These are phyloP conservation scores for Penicillium aurantiogriseum DNA, from an alignment of 2,329 filamentous ascomycete genomes.

Conservation along the genomic window DNA sequence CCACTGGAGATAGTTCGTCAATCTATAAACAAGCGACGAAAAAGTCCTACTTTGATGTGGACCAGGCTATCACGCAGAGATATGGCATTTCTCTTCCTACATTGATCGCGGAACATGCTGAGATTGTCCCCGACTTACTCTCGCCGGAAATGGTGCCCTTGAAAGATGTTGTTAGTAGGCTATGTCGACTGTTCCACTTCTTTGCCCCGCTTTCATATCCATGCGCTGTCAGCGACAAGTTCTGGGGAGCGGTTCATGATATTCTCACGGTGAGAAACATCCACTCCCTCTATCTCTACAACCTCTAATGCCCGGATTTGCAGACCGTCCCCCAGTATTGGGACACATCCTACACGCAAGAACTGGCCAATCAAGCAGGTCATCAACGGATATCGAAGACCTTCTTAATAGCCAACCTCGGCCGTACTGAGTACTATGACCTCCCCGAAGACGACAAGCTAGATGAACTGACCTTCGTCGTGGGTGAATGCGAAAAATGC, in stretches of 20 bases:
- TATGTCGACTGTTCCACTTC: not conserved
- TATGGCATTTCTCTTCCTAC: not conserved
- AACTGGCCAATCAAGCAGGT: too few relatives aligned
- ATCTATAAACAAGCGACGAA: not conserved
- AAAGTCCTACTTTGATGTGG: not conserved
- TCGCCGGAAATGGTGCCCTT: not conserved
- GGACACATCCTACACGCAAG: too few relatives aligned
- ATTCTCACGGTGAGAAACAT: too few relatives aligned
- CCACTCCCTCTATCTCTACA: too few relatives aligned
- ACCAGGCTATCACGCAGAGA: not conserved
- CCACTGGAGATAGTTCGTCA: not conserved
- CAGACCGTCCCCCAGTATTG: too few relatives aligned
- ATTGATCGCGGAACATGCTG: not conserved
- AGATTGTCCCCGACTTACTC: not conserved
- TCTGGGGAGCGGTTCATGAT: too few relatives aligned
- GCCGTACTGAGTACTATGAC: not conserved
- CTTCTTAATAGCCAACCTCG: not conserved
- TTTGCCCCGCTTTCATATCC: not conserved
- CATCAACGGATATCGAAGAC: not conserved
- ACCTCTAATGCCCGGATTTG: too few relatives aligned
- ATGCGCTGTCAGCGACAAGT: too few relatives aligned
- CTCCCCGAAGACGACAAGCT: not conserved
- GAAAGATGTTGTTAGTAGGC: not conserved
- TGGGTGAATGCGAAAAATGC: not conserved
- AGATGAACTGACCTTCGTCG: not conserved